Conservation (phyloP, 1,284 basidiomycete genomes). For the Austropuccinia psidii region DNA sequence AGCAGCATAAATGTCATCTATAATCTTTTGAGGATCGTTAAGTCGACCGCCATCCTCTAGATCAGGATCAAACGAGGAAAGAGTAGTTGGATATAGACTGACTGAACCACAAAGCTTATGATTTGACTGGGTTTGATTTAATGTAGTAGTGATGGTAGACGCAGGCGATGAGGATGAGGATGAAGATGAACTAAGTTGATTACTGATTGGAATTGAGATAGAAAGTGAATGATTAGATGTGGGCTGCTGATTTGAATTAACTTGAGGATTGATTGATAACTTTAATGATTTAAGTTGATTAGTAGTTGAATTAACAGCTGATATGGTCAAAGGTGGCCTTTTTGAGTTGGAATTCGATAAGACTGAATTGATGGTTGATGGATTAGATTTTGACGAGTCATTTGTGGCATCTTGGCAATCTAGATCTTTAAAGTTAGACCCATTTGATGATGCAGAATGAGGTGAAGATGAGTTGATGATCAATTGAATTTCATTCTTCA, state of each 20-base stretch:
- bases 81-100: conserved; percentile 19
- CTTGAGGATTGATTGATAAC: not conserved
- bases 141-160: not conserved
- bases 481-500: too few species aligned
- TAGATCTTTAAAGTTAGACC: too few species aligned
- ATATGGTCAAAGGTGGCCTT: not conserved
- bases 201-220: not conserved
- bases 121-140: not conserved
- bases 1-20: conserved; percentile 26
- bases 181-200: not conserved
- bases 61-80: conserved; percentile 8
- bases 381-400: too few species aligned
- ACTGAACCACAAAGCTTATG: too few species aligned
- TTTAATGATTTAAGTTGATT: not conserved
- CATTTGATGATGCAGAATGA: too few species aligned
- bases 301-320: not conserved
- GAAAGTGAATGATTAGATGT: not conserved
- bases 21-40: conserved; percentile 15
- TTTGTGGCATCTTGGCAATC: too few species aligned
- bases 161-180: not conserved
- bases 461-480: too few species aligned
- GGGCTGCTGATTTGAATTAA: not conserved
- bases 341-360: too few species aligned
- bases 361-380: too few species aligned
- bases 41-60: conserved; percentile 14